Base-by-base conservation (phyloP, 495 filamentous ascomycete genomes). In the Hypoxylon rickii region DNA sequence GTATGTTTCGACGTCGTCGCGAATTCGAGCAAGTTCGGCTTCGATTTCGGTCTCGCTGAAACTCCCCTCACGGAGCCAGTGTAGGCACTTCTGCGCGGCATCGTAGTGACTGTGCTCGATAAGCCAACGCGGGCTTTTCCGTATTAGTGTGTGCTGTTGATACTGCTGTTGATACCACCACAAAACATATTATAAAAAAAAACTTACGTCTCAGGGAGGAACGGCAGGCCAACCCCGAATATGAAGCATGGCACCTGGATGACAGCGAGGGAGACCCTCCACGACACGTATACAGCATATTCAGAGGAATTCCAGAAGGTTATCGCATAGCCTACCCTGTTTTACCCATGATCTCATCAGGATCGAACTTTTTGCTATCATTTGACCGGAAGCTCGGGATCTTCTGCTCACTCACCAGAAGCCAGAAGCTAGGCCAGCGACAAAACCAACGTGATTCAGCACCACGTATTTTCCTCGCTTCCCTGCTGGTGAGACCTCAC, bases 381-480 rank as follows among this genome's bases (percentile, higher is more conserved):
- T 12, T 34, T 34, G 32, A n/a, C n/a, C 32, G 32, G 32, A 34
- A 34, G 12, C 32, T n/a, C 11, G 32, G 13, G 3, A 36, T 8
- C 21, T 19, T 38, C 15, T 16, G 5, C 0, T 7, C 13, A 26
- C 71, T 39, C 66, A 82, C 79, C 81, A 84, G 47, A 84, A 81
- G 0, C 80, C 81, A 2, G 51, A 41, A 0, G 78, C 78, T 1
- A 84, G 50, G 24, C 81, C 80, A 8, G 71, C 70, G 26, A 83
- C 75, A 41, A 84, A 74, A 3, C 81, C 80, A 54, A 83, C 73
- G 42, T 84, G 81, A 55, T 83, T 83, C 58, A 83, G 68, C 17
- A 83, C 78, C 1, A 84, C 80, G 45, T 77, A 77, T 48, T 72
- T 75, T 0, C 81, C 81, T 4, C 81, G 72, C 36, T 78, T 69